Evolutionary conservation across 495 filamentous ascomycete species (phyloP).

Genomic region (Trypethelium eluteriae): DNA sequence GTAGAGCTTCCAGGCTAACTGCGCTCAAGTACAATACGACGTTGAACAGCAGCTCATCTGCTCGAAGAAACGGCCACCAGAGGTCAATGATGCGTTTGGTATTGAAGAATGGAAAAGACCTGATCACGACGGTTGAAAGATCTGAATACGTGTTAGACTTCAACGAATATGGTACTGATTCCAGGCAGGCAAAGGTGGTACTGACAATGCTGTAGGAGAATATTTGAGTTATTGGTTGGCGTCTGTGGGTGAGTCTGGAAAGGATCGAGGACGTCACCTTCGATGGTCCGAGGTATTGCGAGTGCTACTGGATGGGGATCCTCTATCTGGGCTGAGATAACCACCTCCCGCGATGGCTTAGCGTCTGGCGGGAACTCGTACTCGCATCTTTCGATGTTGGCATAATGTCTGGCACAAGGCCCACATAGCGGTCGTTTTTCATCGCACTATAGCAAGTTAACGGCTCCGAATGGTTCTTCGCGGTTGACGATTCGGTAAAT

Average conservation of each 20-base stretch:
- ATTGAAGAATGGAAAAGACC: slow-evolving; percentile 23
- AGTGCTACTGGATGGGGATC: not conserved
- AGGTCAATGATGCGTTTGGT: slow-evolving; percentile 18
- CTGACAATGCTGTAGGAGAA: slow-evolving; percentile 15
- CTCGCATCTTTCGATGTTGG: slow-evolving; percentile 4
- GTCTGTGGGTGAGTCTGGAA: slow-evolving; percentile 17
- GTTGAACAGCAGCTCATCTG: slow-evolving; percentile 21
- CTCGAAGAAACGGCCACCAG: slow-evolving; percentile 23
- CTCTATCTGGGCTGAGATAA: not conserved
- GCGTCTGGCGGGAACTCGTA: slow-evolving; percentile 1
- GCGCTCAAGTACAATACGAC: slow-evolving; percentile 20
- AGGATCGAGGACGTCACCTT: slow-evolving; percentile 17
- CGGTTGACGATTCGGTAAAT: not conserved
- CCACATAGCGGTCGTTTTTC: not conserved
- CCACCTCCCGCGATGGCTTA: not conserved
- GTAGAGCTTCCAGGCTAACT: slow-evolving; percentile 14
- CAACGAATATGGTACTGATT: not conserved
- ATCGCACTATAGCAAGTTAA: not conserved
- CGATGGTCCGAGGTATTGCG: slow-evolving; percentile 7
- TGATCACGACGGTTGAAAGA: slow-evolving; percentile 17
- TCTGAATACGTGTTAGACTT: not conserved
- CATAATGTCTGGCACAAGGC: slow-evolving; percentile 4
- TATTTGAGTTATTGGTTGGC: not conserved
- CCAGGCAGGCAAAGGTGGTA: not conserved
- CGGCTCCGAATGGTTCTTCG: not conserved